Evolutionary conservation across 73 alveolate species (phyloP).

Genomic region (Stentor coeruleus): DNA sequence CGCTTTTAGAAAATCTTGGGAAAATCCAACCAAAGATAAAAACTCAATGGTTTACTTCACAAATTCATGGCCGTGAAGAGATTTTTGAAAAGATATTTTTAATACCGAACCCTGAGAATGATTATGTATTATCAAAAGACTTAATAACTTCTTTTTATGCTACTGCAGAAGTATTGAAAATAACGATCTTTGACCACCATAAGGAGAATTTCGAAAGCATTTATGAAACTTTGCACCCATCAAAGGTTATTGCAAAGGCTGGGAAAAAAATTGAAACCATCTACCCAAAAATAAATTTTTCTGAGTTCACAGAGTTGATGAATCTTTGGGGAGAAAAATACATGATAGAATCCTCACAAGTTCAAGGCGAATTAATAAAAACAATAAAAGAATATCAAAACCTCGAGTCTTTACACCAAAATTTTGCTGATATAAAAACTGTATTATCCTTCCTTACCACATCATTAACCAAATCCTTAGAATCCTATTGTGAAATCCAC

Average conservation of each 20-base stretch:
- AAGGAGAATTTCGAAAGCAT: neutral
- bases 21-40: too few relatives aligned
- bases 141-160: neutral
- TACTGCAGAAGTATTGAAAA: neutral
- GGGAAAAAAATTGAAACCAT: neutral
- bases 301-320: neutral
- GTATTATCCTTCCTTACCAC: too few relatives aligned
- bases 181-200: neutral
- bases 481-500: neutral
- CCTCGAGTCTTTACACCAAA: neutral
- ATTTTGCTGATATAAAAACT: neutral
- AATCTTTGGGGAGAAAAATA: conserved; percentile 3
- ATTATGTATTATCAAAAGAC: neutral
- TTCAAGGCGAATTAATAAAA: neutral
- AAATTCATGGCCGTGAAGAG: neutral
- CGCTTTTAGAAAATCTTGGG: too few relatives aligned
- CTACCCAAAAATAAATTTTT: neutral
- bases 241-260: neutral
- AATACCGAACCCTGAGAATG: neutral
- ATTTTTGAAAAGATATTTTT: too few relatives aligned
- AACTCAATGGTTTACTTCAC: neutral
- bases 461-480: too few relatives aligned
- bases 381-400: neutral
- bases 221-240: neutral
- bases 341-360: neutral